These are phyloP conservation scores for Sphagnum contortum DNA, from an alignment of 225 moss, liverwort and hornwort genomes.

Conservation along the genomic window DNA sequence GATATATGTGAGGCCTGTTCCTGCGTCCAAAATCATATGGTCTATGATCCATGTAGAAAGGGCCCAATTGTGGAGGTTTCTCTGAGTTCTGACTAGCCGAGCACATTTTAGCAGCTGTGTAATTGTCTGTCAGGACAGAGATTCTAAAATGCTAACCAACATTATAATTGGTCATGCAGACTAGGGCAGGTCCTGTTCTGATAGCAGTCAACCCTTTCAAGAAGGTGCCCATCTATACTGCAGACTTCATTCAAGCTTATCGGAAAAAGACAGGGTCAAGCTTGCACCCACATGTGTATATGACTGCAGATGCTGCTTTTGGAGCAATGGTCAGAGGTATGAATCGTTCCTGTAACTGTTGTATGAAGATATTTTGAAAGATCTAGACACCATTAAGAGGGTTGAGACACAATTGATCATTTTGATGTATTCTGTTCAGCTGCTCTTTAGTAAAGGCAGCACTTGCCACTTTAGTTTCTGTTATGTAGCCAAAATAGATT, in stretches of 20 bases:
- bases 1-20: constrained; percentile 70
- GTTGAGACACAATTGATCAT: too few species aligned
- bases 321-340: constrained; percentile 57
- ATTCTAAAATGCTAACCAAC: not conserved
- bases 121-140: not conserved
- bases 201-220: constrained; percentile 99
- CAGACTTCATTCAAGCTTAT: constrained; percentile 43
- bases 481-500: too few species aligned
- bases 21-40: too few species aligned
- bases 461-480: too few species aligned
- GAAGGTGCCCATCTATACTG: constrained; percentile 44
- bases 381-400: too few species aligned
- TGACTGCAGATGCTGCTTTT: constrained; percentile 73
- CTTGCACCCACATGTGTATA: constrained; percentile 73
- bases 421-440: too few species aligned
- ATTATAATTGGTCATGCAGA: constrained; percentile 38
- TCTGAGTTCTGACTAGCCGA: too few species aligned
- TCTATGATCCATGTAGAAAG: too few species aligned
- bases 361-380: not conserved
- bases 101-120: not conserved
- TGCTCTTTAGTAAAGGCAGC: too few species aligned
- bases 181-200: constrained; percentile 94
- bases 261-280: constrained; percentile 39
- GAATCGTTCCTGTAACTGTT: not conserved
- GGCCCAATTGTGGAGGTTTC: too few species aligned